phyloP scores from a whole-genome alignment of 805 yeast genomes.

The Hanseniaspora mollemarum region DNA sequence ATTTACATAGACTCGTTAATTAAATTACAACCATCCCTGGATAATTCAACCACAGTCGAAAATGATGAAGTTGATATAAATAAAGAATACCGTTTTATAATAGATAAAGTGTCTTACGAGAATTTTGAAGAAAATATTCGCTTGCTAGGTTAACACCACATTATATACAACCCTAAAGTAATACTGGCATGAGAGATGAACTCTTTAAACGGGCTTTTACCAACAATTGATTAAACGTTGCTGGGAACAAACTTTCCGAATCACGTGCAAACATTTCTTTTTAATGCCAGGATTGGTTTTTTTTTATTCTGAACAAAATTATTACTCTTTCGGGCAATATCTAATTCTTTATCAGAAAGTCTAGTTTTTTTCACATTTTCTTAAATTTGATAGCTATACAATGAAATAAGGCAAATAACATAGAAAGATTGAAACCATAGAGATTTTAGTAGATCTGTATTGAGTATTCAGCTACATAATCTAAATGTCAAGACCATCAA shows the following conservation, averaged over 20 bases:
- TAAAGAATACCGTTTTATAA: conserved; percentile 3
- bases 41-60: not conserved
- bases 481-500: conserved; percentile 39
- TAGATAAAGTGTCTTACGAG: conserved; percentile 8
- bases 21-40: conserved; percentile 35
- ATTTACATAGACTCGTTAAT: conserved; percentile 63
- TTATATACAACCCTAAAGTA: too few relatives aligned
- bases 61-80: not conserved
- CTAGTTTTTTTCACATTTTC: not conserved
- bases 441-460: too few relatives aligned
- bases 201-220: too few relatives aligned
- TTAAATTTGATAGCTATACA: not conserved
- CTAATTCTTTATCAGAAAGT: not conserved
- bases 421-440: not conserved
- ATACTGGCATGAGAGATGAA: too few relatives aligned
- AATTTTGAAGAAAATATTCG: not conserved
- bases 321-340: not conserved
- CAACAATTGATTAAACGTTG: not conserved
- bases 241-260: too few relatives aligned
- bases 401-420: not conserved
- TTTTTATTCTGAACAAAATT: not conserved
- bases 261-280: not conserved
- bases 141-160: not conserved
- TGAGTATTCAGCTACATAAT: too few relatives aligned
- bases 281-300: not conserved